Base-by-base conservation (phyloP, 495 filamentous ascomycete genomes). In the Penicillium waksmanii region DNA sequence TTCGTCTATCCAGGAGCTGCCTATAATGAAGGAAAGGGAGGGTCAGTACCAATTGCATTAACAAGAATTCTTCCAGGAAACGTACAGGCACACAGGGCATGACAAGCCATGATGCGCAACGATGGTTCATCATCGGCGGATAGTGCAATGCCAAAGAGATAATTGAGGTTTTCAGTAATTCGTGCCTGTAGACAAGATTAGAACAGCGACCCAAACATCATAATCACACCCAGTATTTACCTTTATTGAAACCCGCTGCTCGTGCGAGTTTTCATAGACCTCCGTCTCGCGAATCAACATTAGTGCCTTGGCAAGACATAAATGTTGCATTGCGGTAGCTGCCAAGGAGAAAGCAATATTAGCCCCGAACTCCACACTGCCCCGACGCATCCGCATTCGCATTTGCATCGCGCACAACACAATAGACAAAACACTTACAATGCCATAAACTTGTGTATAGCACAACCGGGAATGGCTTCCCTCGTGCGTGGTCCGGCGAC, bases 261-360 rank as follows among this genome's bases (percentile, higher is more conserved):
- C 66, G 11, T 52, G 42, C 9, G 60, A 40, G 18, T 15, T 53
- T 35, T 66, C 56, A 40, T 66, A 63, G 21, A 55, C 43, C 35
- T 71, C 66, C 0, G 47, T 31, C 48, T 68, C 63, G 7, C 68
- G 68, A 40, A 71, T 69, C 7, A 68, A 57, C 33, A 78, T 64
- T 44, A 78, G 33, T 5, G 64, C 72, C 44, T 78, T 78, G 5
- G 75, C 69, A 58, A 78, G 69, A 50, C 68, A 78, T 3, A 78
- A 61, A 55, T 78, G 71, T 55, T 78, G 75, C 18, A 72, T 64
- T 3, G 75, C 74, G 31, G 65, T 73, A n/a, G 75, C 75, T 78
- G 48, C 4, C 35, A 42, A 33, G 6, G 48, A 31, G 15, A 55
- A 12, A 58, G 52, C 36, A 60, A 43, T 17, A 40, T 55, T 25